Conservation (phyloP, 1,139 yeast genomes). For the Candida sanyaensis region DNA sequence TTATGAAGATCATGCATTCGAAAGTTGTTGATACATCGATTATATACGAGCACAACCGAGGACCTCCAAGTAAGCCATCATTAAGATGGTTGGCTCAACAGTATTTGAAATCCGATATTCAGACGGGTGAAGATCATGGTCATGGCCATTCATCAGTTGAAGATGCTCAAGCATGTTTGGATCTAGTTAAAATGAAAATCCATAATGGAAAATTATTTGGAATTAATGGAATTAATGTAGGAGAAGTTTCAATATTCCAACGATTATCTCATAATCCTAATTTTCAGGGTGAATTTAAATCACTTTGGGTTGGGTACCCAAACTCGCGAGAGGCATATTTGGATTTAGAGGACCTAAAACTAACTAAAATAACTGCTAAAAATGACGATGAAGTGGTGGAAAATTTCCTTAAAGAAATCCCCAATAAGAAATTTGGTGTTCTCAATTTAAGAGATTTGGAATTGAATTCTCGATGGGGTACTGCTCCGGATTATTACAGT, state of each 20-base stretch:
- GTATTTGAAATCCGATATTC: slow-evolving; percentile 61
- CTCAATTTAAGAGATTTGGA: slow-evolving; percentile 64
- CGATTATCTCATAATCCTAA: slow-evolving; percentile 19
- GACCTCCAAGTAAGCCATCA: slow-evolving; percentile 79
- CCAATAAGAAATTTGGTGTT: slow-evolving; percentile 47
- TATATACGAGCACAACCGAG: slow-evolving; percentile 71
- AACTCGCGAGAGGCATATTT: slow-evolving; percentile 5
- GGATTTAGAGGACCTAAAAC: slow-evolving; percentile 27
- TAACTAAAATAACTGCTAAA: slow-evolving; percentile 37
- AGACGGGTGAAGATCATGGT: slow-evolving; percentile 49
- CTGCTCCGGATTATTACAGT: slow-evolving; percentile 18
- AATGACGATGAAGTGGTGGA: slow-evolving; percentile 63
- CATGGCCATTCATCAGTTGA: slow-evolving; percentile 85
- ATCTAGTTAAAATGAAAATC: slow-evolving; percentile 69
- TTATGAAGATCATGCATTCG: slow-evolving; percentile 60
- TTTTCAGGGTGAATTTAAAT: slow-evolving; percentile 25
- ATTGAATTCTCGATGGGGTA: slow-evolving; percentile 31
- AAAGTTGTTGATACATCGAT: slow-evolving; percentile 69
- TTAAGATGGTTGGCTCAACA: slow-evolving; percentile 65
- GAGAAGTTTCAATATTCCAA: slow-evolving; percentile 34
- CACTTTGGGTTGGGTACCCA: slow-evolving; percentile 44
- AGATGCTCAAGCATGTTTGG: slow-evolving; percentile 82
- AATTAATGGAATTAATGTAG: slow-evolving; percentile 54
- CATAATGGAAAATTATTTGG: slow-evolving; percentile 71
- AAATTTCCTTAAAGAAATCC: slow-evolving; percentile 32